Percentiles rank a stretch among this genome's conserved stretches.
These are phyloP conservation scores for Bacidia gigantensis DNA, from an alignment of 495 filamentous ascomycete species.

Conservation along the genomic window DNA sequence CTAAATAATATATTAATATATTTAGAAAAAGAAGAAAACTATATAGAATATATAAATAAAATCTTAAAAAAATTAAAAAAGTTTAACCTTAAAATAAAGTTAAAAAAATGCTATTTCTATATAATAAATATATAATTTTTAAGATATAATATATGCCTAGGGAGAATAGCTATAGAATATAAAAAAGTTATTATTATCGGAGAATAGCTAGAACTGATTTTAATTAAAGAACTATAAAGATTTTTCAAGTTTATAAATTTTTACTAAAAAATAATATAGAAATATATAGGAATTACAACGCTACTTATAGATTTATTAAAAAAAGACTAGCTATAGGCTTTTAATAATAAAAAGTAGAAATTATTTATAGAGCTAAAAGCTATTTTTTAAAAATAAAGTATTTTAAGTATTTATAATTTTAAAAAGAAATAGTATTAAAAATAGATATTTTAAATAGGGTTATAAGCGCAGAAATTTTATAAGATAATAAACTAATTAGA, in stretches of 20 bases:
- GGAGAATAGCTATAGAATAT: neutral
- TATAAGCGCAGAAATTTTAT: too few relatives aligned
- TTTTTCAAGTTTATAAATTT: too few relatives aligned
- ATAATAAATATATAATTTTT: neutral
- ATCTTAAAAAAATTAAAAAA: neutral
- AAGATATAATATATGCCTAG: neutral
- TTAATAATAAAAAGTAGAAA: neutral
- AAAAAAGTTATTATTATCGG: neutral
- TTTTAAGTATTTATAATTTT: too few relatives aligned
- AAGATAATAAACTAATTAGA: too few relatives aligned
- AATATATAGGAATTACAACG: too few relatives aligned
- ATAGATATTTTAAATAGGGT: too few relatives aligned
- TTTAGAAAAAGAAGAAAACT: neutral
- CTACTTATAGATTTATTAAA: constrained; percentile 4
- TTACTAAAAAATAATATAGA: too few relatives aligned
- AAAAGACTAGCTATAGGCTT: neutral
- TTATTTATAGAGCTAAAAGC: too few relatives aligned
- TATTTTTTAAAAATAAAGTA: too few relatives aligned
- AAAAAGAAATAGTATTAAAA: too few relatives aligned
- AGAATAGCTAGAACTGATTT: neutral
- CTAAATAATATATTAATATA: neutral
- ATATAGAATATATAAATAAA: neutral
- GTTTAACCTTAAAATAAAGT: neutral
- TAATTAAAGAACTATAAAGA: too few relatives aligned
- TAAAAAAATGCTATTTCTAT: too few relatives aligned